Evolutionary conservation across 257 asterid species (phyloP), one percentile per base, ranked within the genome.

Genomic region (Haberlea rhodopensis): DNA sequence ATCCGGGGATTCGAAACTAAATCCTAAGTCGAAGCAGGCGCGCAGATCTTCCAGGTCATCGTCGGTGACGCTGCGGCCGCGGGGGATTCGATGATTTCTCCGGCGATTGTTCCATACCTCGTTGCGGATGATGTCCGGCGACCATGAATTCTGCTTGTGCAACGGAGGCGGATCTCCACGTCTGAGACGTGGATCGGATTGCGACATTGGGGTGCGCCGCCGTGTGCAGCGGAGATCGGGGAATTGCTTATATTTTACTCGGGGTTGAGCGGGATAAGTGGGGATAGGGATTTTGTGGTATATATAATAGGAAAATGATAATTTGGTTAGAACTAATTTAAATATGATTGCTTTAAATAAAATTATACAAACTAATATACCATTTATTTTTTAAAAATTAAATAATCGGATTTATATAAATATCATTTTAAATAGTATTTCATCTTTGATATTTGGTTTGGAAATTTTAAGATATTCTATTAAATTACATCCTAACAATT

Each of bases 21-120:
- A 90, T 0, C 97, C 97, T 28, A 90, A 43, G 8, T 87, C 97
- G 6, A 90, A 69, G 67, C 90, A 85, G 23, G 83, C 96, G 32
- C 84, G 78, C 0, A 90, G 86, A 72, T 90, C 97, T 11, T 85
- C 91, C 53, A 90, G 25, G 68, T 90, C 97, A 3, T 77, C 84
- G 53, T 81, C 73, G 0, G 89, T 85, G 16, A 90, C 73, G 76
- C 84, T 75, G 61, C 61, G 68, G 62, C 82, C 63, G 45, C 81
- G 79, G 0, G 74, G 79, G 20, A 7, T 63, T 13, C 75, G 65
- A 27, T 75, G 65, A 19, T 46, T 75, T 25, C 62, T 37, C 4
- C 78, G 77, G 58, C 89, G 85, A 51, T 57, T 73, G 4, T 32
- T 63, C 97, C 96, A 86, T 1, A 79, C 78, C 53, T 81, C 85